Evolutionary conservation across 73 alveolate species (phyloP), one percentile per base, ranked within the genome.

Genomic region (Paraurostyla sp.): DNA sequence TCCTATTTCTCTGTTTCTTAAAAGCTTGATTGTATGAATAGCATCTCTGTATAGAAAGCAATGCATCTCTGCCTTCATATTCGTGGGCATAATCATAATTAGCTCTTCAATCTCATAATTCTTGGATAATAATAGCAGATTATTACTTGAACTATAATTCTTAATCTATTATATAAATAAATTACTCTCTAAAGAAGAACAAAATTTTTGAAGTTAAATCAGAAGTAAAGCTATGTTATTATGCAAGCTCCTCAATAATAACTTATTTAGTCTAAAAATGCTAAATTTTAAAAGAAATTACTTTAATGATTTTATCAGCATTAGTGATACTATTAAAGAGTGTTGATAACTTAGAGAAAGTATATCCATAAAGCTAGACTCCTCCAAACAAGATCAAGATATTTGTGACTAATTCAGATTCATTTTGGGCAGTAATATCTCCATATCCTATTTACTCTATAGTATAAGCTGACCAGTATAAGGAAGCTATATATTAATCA

Each of bases 401-500:
- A n/a, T 42, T 45, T 27, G 42, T 7, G 1, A 23, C 50, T 23
- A 56, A 15, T 35, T 83, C 92, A 22, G 36, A 18, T 9, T 56
- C 52, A 32, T 83, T 83, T 20, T 45, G 23, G 1, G 85, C 76
- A 3, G 69, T 33, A 22, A 83, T 65, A 32, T 83, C 92, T 38
- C 92, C 92, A 65, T 83, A 83, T 3, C 92, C 92, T 9, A 83
- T 76, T 4, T 85, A 63, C 18, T 27, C 20, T 33, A 83, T 63
- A 1, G 85, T 83, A 9, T 63, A 85, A 0, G 82, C 92, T 13
- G 92, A 71, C 92, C 92, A 83, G 51, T 35, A 83, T n/a, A 83
- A 71, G 1, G 92, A 81, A 1, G 85, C n/a, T 0, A 63, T 42
- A 49, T 62, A 83, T 20, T 22, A 29, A 23, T 46, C 82, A 4